These are phyloP conservation scores for Penicillium bialowiezense DNA, from an alignment of 495 filamentous ascomycete genomes.

Conservation along the genomic window DNA sequence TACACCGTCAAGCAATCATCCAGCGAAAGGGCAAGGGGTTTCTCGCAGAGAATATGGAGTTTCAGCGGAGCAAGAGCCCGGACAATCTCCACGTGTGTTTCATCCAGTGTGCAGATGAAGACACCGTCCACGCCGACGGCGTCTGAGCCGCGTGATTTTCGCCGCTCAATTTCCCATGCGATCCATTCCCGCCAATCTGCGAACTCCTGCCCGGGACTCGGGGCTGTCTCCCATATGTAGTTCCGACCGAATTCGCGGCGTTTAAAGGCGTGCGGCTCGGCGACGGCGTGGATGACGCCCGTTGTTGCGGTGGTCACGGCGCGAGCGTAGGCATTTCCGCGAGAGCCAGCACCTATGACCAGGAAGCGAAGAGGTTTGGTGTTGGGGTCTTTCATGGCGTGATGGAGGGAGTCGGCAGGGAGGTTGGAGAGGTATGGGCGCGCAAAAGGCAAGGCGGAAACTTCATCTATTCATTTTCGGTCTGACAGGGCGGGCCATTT, in stretches of 20 bases:
- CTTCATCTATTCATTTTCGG: constrained; percentile 29
- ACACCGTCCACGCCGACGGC: constrained; percentile 62
- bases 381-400: background rate
- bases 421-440: background rate
- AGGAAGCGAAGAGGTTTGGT: constrained; percentile 51
- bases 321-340: constrained; percentile 72
- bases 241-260: constrained; percentile 61
- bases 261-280: constrained; percentile 79
- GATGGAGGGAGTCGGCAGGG: background rate
- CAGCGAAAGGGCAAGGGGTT: constrained; percentile 80
- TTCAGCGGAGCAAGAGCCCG: constrained; percentile 62
- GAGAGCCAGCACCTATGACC: constrained; percentile 84
- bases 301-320: constrained; percentile 59
- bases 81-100: constrained; percentile 80
- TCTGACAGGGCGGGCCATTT: background rate
- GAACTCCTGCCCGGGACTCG: constrained; percentile 61
- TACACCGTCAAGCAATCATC: constrained; percentile 74
- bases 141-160: constrained; percentile 20
- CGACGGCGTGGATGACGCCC: constrained; percentile 69
- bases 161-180: constrained; percentile 56
- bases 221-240: constrained; percentile 61
- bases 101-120: constrained; percentile 86
- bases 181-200: constrained; percentile 71
- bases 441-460: constrained; percentile 1
- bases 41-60: constrained; percentile 91